A percentile compares a stretch with the other conserved stretches of the same genome.
These are phyloP conservation scores for Chrysoporthe deuterocubensis DNA, from an alignment of 2,329 filamentous ascomycete genomes.

Conservation along the genomic window DNA sequence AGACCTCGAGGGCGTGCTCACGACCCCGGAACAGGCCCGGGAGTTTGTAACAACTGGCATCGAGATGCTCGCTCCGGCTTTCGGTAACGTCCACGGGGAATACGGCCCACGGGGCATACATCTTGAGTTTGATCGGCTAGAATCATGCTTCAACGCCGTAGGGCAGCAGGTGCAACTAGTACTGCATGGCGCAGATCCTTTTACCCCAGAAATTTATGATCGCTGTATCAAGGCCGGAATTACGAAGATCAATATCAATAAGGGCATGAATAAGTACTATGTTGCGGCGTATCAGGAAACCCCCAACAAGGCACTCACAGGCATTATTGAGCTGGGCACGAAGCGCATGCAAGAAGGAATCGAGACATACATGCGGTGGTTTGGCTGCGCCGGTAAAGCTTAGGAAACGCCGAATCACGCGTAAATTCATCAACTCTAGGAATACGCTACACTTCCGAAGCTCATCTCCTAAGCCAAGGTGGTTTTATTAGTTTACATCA, in stretches of 20 bases:
- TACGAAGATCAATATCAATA: conserved; percentile 51
- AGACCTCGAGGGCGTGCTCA: conserved; percentile 56
- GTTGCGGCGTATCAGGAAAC: too few species aligned
- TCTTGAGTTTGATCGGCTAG: conserved; percentile 59
- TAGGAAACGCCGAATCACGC: too few species aligned
- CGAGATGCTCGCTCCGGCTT: conserved; percentile 74
- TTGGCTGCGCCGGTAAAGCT: too few species aligned
- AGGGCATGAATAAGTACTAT: too few species aligned
- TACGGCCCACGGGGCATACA: conserved; percentile 69
- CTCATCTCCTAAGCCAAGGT: too few species aligned
- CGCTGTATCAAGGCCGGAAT: conserved; percentile 51
- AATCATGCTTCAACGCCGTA: conserved; percentile 49
- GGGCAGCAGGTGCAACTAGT: conserved; percentile 51
- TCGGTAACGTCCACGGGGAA: conserved; percentile 77
- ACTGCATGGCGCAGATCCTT: conserved; percentile 54
- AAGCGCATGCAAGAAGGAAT: too few species aligned
- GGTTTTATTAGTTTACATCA: too few species aligned
- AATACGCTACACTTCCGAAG: too few species aligned
- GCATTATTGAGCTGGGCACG: too few species aligned
- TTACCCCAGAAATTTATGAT: conserved; percentile 48
- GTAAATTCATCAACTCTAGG: too few species aligned
- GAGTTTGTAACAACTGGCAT: conserved; percentile 74
- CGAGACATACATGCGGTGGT: too few species aligned
- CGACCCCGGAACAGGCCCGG: conserved; percentile 69
- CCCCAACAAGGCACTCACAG: too few species aligned